Base-by-base conservation (phyloP, 1,284 basidiomycete species). In the Athelia sp. region DNA sequence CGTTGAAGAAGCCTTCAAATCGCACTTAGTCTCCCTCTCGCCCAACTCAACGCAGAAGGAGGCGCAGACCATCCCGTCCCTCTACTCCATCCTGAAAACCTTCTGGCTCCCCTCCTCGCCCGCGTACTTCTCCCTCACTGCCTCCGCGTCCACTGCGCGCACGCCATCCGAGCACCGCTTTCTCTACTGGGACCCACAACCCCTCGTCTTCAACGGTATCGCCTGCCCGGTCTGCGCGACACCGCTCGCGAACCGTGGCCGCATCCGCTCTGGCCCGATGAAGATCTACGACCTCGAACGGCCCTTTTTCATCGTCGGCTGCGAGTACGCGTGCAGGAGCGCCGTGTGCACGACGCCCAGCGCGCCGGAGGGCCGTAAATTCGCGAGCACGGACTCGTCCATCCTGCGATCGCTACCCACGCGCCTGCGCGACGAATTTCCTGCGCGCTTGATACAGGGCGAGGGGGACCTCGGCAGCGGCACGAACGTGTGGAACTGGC, bases 301-400 rank as follows among this genome's bases (percentile, higher is more conserved):
- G 53, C 84, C 86, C 2, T 89, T 89, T 67, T 89, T 83, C 60
- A 75, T 89, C 59, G 87, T 89, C 38, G 86, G 83, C n/a, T 86
- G 85, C 59, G 82, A 86, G 60, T 89, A 89, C 53, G 69, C 74
- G 2, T 89, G 86, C 61, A 74, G 70, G 48, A 79, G 74, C 23
- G 47, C 63, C 1, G 43, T 64, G 24, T 84, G 79, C 61, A 54
- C 67, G 26, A 60, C 66, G 17, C 58, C 62, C 21, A 64, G 64
- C 21, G 62, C 64, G 6, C 49, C 72, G 1, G 80, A 81, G 31
- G 81, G 79, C 0, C 76, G 83, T 34, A 78, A 71, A 53, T 87
- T 81, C 56, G 78, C 82, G 1, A 84, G 81, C 60, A 87, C 82
- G 1, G 86, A 89, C 56, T 69, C 76, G 2, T 78, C 79, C 4